phyloP scores from a whole-genome alignment of 2,329 filamentous ascomycete species.

The Aureobasidium sp. region DNA sequence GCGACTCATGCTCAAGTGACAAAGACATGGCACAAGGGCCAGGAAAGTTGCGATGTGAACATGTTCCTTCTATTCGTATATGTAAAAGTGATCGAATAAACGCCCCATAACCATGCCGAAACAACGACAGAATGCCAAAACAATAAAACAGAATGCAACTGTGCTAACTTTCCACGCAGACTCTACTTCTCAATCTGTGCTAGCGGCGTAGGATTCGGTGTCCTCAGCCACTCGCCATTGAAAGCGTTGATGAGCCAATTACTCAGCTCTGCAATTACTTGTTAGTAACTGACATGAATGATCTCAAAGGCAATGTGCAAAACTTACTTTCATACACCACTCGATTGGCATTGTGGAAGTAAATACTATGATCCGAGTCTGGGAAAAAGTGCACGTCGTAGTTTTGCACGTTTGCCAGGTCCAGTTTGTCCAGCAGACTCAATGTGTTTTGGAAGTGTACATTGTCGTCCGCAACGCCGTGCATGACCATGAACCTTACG shows the following conservation, averaged over 20 bases:
- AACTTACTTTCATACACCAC: slow-evolving; percentile 89
- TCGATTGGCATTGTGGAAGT: slow-evolving; percentile 84
- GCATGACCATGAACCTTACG: slow-evolving; percentile 89
- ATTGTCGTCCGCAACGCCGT: slow-evolving; percentile 94
- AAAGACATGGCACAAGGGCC: not conserved
- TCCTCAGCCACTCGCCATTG: slow-evolving; percentile 83
- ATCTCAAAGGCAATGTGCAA: slow-evolving; percentile 22
- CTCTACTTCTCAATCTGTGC: slow-evolving; percentile 18
- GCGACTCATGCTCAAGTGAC: not conserved
- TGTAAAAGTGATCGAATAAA: not conserved
- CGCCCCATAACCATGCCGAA: not conserved
- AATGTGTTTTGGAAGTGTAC: slow-evolving; percentile 95
- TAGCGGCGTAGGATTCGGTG: slow-evolving; percentile 46
- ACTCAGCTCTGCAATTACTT: slow-evolving; percentile 53
- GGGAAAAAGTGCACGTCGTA: slow-evolving; percentile 97
- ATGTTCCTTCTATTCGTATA: not conserved
- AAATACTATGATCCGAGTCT: slow-evolving; percentile 91
- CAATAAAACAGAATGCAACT: not conserved
- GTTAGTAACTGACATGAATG: slow-evolving; percentile 17
- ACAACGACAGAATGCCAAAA: not conserved
- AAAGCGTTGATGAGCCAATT: slow-evolving; percentile 97
- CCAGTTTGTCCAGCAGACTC: slow-evolving; percentile 76
- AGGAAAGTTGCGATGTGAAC: not conserved
- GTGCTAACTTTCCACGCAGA: not conserved
- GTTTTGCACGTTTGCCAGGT: slow-evolving; percentile 75